These are phyloP conservation scores for Hirsutella rhossiliensis DNA, from an alignment of 2,329 filamentous ascomycete species.

Conservation along the genomic window DNA sequence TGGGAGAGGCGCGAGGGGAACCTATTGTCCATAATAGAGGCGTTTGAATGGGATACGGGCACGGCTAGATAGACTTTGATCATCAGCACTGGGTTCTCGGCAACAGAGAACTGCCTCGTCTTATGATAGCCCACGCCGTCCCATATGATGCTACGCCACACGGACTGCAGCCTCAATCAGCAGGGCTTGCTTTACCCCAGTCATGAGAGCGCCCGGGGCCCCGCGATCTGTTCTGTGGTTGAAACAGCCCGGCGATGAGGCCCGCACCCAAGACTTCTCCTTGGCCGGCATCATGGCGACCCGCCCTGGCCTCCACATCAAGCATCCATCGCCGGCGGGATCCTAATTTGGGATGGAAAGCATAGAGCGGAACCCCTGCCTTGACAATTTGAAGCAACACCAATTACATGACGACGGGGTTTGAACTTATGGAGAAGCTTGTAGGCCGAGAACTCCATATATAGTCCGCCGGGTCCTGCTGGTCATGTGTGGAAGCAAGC, in stretches of 20 bases:
- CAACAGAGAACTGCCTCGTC: not conserved
- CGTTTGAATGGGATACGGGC: slow-evolving; percentile 2
- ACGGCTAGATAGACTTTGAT: slow-evolving; percentile 3
- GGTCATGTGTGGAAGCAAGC: too few relatives aligned
- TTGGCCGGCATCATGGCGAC: slow-evolving; percentile 4
- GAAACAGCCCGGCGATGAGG: not conserved
- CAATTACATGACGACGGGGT: too few relatives aligned
- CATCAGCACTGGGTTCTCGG: slow-evolving; percentile 1
- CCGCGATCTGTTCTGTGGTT: not conserved
- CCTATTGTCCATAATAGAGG: not conserved
- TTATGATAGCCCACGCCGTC: too few relatives aligned
- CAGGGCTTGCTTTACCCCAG: not conserved
- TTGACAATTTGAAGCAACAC: not conserved
- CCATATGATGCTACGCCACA: too few relatives aligned
- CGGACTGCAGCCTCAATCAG: not conserved
- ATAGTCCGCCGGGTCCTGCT: too few relatives aligned
- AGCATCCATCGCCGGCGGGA: slow-evolving; percentile 5
- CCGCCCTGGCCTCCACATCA: not conserved
- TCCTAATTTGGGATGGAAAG: slow-evolving; percentile 1
- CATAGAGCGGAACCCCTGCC: not conserved
- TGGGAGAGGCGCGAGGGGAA: not conserved
- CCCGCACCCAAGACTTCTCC: slow-evolving; percentile 4
- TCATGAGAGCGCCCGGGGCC: not conserved
- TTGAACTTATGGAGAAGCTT: too few relatives aligned
- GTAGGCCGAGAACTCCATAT: too few relatives aligned